These are phyloP conservation scores for Trichoderma breve DNA, from an alignment of 2,329 filamentous ascomycete genomes.

Conservation along the genomic window DNA sequence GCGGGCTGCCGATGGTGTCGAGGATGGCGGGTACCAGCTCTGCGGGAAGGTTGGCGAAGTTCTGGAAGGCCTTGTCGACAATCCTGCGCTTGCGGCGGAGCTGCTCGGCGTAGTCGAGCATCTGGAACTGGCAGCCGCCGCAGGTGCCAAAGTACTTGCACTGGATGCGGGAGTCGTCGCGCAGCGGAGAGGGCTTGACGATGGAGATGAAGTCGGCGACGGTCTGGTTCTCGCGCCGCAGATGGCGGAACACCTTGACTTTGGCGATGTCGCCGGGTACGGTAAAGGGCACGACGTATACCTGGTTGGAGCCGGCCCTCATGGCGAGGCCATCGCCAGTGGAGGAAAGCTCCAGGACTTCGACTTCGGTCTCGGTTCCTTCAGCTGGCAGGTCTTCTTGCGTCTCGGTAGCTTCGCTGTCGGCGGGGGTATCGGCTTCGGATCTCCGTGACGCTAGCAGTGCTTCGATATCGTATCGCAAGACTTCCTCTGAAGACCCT, in stretches of 20 bases:
- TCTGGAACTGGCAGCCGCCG: slow-evolving; percentile 95
- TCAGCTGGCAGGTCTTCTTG: slow-evolving; percentile 55
- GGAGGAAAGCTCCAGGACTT: slow-evolving; percentile 80
- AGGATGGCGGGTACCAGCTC: slow-evolving; percentile 71
- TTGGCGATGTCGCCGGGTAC: slow-evolving; percentile 79
- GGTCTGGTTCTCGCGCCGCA: slow-evolving; percentile 64
- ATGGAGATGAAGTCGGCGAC: slow-evolving; percentile 81
- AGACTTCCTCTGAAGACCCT: slow-evolving; percentile 65
- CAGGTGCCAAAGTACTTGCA: slow-evolving; percentile 88
- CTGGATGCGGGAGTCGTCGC: slow-evolving; percentile 72
- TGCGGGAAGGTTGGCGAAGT: slow-evolving; percentile 81
- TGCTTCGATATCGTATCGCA: slow-evolving; percentile 60
- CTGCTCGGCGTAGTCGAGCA: slow-evolving; percentile 87
- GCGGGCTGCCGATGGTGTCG: slow-evolving; percentile 84
- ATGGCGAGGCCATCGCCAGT: slow-evolving; percentile 87
- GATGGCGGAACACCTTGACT: slow-evolving; percentile 76
- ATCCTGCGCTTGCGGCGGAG: slow-evolving; percentile 80
- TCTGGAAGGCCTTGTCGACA: slow-evolving; percentile 85
- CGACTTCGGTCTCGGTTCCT: slow-evolving; percentile 75
- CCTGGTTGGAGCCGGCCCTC: slow-evolving; percentile 57
- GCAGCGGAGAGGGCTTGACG: slow-evolving; percentile 66
- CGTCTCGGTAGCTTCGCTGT: slow-evolving; percentile 18
- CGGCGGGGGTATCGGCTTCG: slow-evolving; percentile 30
- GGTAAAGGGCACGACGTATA: slow-evolving; percentile 87
- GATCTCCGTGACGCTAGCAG: slow-evolving; percentile 47